Evolutionary conservation across 2,329 filamentous ascomycete species (phyloP).

Genomic region (Scedosporium aurantiacum): DNA sequence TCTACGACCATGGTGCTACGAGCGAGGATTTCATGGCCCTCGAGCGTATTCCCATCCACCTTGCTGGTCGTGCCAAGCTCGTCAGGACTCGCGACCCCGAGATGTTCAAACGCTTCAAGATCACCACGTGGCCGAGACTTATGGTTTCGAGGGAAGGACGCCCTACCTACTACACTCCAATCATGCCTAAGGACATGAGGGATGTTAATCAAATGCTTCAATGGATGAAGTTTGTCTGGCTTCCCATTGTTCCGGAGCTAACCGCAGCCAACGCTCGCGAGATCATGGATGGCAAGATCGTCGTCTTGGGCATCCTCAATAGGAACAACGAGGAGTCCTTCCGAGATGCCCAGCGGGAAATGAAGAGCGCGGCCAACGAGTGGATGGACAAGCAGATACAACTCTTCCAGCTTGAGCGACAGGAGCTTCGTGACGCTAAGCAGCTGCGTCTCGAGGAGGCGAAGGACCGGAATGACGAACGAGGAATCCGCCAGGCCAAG

Average conservation of each 20-base stretch:
- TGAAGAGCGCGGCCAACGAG: slow-evolving; percentile 90
- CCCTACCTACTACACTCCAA: slow-evolving; percentile 77
- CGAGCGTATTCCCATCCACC: slow-evolving; percentile 72
- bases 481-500: slow-evolving; percentile 78
- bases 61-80: slow-evolving; percentile 84
- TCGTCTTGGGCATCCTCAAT: slow-evolving; percentile 84
- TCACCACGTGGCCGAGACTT: slow-evolving; percentile 91
- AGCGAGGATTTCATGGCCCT: slow-evolving; percentile 84
- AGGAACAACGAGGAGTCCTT: slow-evolving; percentile 73
- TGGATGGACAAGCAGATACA: slow-evolving; percentile 97
- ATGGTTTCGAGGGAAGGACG: slow-evolving; percentile 82
- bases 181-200: slow-evolving; percentile 86
- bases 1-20: slow-evolving; percentile 92
- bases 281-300: slow-evolving; percentile 88
- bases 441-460: slow-evolving; percentile 94
- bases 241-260: slow-evolving; percentile 89
- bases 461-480: slow-evolving; percentile 82
- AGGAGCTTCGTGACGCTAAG: slow-evolving; percentile 89
- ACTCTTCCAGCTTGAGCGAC: slow-evolving; percentile 81
- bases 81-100: slow-evolving; percentile 78
- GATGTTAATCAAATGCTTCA: slow-evolving; percentile 65
- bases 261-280: slow-evolving; percentile 85
- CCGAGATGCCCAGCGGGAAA: slow-evolving; percentile 65
- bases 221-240: slow-evolving; percentile 96
- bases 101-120: slow-evolving; percentile 77